Percentiles rank a stretch among this genome's conserved stretches.
phyloP scores from a whole-genome alignment of 202 grass and related monocot genomes.

The Elaeis oleifera region DNA sequence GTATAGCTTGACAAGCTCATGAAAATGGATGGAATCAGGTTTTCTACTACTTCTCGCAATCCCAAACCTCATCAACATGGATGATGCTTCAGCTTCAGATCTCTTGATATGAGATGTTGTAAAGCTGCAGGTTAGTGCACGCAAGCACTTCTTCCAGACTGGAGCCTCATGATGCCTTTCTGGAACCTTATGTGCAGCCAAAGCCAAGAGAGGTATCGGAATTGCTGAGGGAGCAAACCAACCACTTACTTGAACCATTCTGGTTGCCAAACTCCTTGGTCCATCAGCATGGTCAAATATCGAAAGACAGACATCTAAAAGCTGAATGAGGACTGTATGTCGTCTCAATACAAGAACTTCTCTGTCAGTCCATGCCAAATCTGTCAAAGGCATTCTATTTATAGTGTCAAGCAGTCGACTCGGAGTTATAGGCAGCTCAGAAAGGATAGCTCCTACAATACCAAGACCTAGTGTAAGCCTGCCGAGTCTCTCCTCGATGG shows the following conservation, averaged over 20 bases:
- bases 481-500: constrained; percentile 84
- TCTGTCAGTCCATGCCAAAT: constrained; percentile 60
- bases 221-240: constrained; percentile 76
- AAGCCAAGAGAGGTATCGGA: constrained; percentile 58
- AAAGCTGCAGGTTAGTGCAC: constrained; percentile 44
- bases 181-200: constrained; percentile 81
- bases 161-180: constrained; percentile 53
- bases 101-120: constrained; percentile 55
- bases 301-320: constrained; percentile 81
- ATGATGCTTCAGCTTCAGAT: constrained; percentile 88
- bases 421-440: constrained; percentile 84
- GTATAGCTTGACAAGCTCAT: constrained; percentile 81
- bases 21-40: constrained; percentile 68
- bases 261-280: constrained; percentile 66
- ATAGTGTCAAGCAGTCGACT: constrained; percentile 86
- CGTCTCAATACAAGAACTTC: constrained; percentile 56
- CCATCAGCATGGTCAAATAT: constrained; percentile 98
- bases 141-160: constrained; percentile 59
- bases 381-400: constrained; percentile 65
- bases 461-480: constrained; percentile 72
- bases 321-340: constrained; percentile 59
- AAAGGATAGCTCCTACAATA: constrained; percentile 86
- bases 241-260: constrained; percentile 80
- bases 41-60: constrained; percentile 62
- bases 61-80: constrained; percentile 88